These are phyloP conservation scores for Nepenthes mirabilis DNA, from an alignment of 148 eudicot genomes.

Conservation along the genomic window DNA sequence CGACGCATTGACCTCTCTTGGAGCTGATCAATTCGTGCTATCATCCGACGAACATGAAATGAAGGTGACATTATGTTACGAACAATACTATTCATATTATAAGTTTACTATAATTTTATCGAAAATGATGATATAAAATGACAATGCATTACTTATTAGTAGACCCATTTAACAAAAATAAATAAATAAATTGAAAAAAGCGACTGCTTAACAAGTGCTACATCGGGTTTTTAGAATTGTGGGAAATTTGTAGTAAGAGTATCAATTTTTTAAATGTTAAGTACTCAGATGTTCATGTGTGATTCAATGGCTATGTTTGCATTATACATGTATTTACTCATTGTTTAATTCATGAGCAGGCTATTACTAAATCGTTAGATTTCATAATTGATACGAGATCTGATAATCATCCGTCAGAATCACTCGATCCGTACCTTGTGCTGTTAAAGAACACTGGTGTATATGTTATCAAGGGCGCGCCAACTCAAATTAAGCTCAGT, in stretches of 20 bases:
- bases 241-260: too few species aligned
- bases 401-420: slow-evolving; percentile 32
- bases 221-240: too few species aligned
- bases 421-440: slow-evolving; percentile 47
- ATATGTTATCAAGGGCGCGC: slow-evolving; percentile 53
- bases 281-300: too few species aligned
- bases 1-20: slow-evolving; percentile 24
- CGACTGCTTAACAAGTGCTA: too few species aligned
- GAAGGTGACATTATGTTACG: slow-evolving; percentile 1
- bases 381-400: slow-evolving; percentile 76
- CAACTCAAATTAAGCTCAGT: slow-evolving; percentile 50
- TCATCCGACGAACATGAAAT: slow-evolving; percentile 2
- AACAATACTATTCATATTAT: too few species aligned
- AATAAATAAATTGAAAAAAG: too few species aligned
- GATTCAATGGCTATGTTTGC: too few species aligned
- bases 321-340: neutral
- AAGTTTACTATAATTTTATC: too few species aligned
- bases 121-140: too few species aligned
- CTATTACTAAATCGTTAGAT: slow-evolving; percentile 41
- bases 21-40: slow-evolving; percentile 21
- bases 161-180: too few species aligned
- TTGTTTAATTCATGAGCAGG: slow-evolving; percentile 17
- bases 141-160: too few species aligned
- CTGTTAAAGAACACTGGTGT: slow-evolving; percentile 57
- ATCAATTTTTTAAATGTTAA: too few species aligned